phyloP scores from a whole-genome alignment of 2,329 filamentous ascomycete species.

The Colletotrichum scovillei region DNA sequence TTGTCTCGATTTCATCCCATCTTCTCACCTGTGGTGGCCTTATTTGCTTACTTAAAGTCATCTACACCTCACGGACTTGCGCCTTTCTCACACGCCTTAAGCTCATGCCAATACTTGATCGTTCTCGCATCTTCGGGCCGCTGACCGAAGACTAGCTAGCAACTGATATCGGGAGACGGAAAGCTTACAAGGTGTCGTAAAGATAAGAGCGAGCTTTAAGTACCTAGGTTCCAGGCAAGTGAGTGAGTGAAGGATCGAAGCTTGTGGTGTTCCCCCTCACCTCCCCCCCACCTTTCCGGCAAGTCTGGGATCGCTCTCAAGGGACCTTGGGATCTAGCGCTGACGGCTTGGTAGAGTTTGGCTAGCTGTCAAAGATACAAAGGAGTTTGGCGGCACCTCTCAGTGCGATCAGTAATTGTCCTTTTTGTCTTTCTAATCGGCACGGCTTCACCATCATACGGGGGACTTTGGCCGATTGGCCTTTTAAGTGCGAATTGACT shows the following conservation, averaged over 20 bases:
- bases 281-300: background rate
- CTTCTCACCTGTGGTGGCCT: background rate
- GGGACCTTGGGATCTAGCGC: background rate
- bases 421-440: background rate
- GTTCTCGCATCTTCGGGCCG: background rate
- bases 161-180: background rate
- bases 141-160: background rate
- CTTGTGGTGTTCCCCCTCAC: background rate
- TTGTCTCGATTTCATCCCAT: background rate
- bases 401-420: no score
- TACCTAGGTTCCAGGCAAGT: background rate
- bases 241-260: background rate
- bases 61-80: background rate
- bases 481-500: background rate
- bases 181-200: background rate
- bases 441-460: background rate
- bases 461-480: background rate
- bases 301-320: background rate
- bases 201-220: background rate
- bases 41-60: background rate
- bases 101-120: background rate
- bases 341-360: background rate
- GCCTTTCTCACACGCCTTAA: background rate
- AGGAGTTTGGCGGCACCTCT: no score
- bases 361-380: background rate